Base-by-base conservation (phyloP, 345 rosid genomes). In the Citrus cavaleriei region DNA sequence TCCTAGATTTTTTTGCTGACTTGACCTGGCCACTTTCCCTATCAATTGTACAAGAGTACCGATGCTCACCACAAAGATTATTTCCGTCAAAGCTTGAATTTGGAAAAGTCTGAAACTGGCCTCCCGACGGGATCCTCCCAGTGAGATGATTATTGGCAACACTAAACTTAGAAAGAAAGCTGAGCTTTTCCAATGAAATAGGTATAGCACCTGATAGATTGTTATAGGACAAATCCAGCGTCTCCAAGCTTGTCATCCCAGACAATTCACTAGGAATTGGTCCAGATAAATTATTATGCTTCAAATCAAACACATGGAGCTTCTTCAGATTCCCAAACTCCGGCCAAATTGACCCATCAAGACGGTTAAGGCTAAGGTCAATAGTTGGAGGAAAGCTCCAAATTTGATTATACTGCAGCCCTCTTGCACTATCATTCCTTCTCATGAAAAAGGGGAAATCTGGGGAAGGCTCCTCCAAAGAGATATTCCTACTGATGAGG, bases 41-140 rank as follows among this genome's bases (percentile, higher is more conserved):
- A 30, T 60, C 42, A 66, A 49, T 58, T 60, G 1, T 70, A 86
- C 98, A 93, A 34, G 77, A 79, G 62, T 75, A 72, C 75, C 86
- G 72, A 27, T 89, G 93, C 30, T 92, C 93, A 25, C 97, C 97
- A n/a, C 98, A 93, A 18, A 95, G 95, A 66, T 69, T 28, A 68
- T 91, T 95, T 30, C 87, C 93, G 83, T 92, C 97, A 7, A 93
- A 93, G 86, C 98, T 93, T 60, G 97, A 87, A 79, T 87, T 90
- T 6, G 96, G 93, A 58, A 95, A 95, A 42, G 91, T 91, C 70
- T 54, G 84, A 82, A 95, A 93, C 82, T 95, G 98, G 75, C 89
- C 88, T 74, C 87, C 92, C 0, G 76, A 73, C 21, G 98, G 97
- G 24, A 94, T 88, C 54, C 19, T 79, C 59, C 98, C 98, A 1